Evolutionary conservation across 257 asterid genomes (phyloP).

Genomic region (Solanum sitiens): DNA sequence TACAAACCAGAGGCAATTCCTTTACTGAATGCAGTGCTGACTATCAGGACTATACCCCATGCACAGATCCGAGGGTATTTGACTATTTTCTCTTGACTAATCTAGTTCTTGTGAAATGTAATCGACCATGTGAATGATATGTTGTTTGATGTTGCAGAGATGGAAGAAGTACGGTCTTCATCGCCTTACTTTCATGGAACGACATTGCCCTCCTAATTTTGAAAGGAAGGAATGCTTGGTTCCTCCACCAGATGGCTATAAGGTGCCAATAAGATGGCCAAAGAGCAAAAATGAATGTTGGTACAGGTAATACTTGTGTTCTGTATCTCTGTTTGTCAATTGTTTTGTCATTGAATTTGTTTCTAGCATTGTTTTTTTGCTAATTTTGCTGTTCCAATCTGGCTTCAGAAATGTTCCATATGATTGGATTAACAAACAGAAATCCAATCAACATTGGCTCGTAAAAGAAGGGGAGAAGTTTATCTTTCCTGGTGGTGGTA

Average conservation of each 20-base stretch:
- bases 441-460: slow-evolving; percentile 95
- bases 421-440: slow-evolving; percentile 93
- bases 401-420: slow-evolving; percentile 79
- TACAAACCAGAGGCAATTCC: slow-evolving; percentile 43
- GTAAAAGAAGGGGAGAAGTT: slow-evolving; percentile 91
- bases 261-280: slow-evolving; percentile 81
- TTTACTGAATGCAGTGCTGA: slow-evolving; percentile 72
- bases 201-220: slow-evolving; percentile 80
- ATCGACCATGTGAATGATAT: not conserved
- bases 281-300: slow-evolving; percentile 78
- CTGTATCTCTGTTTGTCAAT: not conserved
- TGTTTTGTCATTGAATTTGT: not conserved
- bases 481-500: slow-evolving; percentile 96
- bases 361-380: not conserved
- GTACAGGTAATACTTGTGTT: slow-evolving; percentile 51
- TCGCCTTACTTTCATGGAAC: slow-evolving; percentile 62
- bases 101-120: not conserved
- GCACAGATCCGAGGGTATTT: slow-evolving; percentile 96
- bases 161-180: slow-evolving; percentile 60
- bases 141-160: slow-evolving; percentile 29
- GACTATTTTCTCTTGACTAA: not conserved
- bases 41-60: slow-evolving; percentile 86
- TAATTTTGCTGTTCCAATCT: not conserved
- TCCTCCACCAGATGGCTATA: slow-evolving; percentile 87
- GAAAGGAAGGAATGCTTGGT: slow-evolving; percentile 75